These are phyloP conservation scores for Biscutella laevigata DNA, from an alignment of 441 rosid genomes.

Conservation along the genomic window DNA sequence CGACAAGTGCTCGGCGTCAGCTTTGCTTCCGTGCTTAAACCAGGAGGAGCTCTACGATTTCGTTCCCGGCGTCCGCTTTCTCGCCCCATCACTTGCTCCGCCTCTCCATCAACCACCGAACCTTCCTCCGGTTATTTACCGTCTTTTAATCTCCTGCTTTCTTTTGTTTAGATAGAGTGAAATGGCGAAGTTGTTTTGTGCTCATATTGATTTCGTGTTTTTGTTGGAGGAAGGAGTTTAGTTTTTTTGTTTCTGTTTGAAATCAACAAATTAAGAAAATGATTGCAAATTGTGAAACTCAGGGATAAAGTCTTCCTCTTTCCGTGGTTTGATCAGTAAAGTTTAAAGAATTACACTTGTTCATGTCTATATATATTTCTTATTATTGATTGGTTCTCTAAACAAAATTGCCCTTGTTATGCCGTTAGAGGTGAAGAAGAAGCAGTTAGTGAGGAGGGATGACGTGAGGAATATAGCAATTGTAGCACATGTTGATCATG, in stretches of 20 bases:
- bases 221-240: neutral
- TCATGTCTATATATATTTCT: neutral
- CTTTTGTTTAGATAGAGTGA: neutral
- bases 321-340: neutral
- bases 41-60: slow-evolving; percentile 30
- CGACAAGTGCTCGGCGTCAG: slow-evolving; percentile 36
- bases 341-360: neutral
- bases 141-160: neutral
- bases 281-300: too few relatives aligned
- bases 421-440: slow-evolving; percentile 59
- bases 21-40: slow-evolving; percentile 34
- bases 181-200: neutral
- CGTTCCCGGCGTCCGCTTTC: slow-evolving; percentile 26
- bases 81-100: slow-evolving; percentile 57
- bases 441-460: slow-evolving; percentile 54
- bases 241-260: neutral
- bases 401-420: slow-evolving; percentile 5
- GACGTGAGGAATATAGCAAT: slow-evolving; percentile 90
- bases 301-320: too few relatives aligned
- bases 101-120: slow-evolving; percentile 45
- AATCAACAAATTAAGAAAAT: neutral
- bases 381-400: neutral
- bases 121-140: slow-evolving; percentile 37
- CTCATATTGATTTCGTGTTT: slow-evolving; percentile 8
- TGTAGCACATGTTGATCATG: slow-evolving; percentile 97